A percentile compares a stretch with the other conserved stretches of the same genome.
Conservation (phyloP, 2,329 filamentous ascomycete species). For the Monosporascus ibericus region DNA sequence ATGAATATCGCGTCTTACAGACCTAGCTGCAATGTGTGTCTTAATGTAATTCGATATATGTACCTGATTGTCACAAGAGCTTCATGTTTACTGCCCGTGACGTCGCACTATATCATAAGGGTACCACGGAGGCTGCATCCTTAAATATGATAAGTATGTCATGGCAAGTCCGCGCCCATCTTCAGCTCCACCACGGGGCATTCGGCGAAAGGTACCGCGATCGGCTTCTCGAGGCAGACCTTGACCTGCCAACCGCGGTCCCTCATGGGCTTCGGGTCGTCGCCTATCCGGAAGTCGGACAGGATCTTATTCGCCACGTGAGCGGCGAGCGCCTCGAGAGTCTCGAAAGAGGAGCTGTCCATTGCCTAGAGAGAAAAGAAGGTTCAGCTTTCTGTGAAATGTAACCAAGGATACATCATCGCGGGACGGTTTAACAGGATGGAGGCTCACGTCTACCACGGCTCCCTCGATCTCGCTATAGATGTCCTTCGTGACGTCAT, state of each 20-base stretch:
- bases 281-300: conserved; percentile 30
- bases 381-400: not conserved
- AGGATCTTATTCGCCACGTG: conserved; percentile 41
- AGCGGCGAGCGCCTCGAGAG: conserved; percentile 54
- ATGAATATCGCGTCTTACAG: no score
- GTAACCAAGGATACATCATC: not conserved
- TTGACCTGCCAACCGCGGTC: conserved; percentile 46
- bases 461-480: conserved; percentile 52
- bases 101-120: no score
- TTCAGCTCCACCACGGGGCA: conserved; percentile 60
- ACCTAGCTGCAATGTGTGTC: no score
- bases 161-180: conserved; percentile 20
- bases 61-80: no score
- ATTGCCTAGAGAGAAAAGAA: conserved; percentile 35
- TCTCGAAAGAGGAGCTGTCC: conserved; percentile 52
- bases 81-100: no score
- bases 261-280: conserved; percentile 27
- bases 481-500: conserved; percentile 39
- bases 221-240: conserved; percentile 64
- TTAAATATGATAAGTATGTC: not conserved
- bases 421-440: conserved; percentile 2
- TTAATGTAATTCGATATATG: no score
- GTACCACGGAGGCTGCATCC: no score
- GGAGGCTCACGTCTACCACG: conserved; percentile 50
- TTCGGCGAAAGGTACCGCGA: conserved; percentile 67